These are phyloP conservation scores for Solanum paucissectum DNA, from an alignment of 257 asterid species.

Conservation along the genomic window DNA sequence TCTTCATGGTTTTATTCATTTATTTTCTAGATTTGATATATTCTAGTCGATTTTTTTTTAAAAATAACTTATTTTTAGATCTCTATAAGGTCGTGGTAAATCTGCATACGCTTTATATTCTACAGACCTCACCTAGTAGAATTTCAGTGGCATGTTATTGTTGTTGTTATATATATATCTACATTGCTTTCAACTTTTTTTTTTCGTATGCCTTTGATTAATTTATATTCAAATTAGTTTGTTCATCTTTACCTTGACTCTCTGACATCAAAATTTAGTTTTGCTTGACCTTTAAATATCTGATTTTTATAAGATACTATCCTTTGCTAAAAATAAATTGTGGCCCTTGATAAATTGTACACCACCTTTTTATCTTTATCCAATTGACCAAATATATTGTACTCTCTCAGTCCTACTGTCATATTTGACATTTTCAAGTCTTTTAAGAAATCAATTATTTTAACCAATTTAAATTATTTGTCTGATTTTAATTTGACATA, in stretches of 20 bases:
- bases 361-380: background rate
- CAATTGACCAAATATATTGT: background rate
- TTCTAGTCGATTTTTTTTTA: fast-evolving
- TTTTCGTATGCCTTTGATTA: too few species aligned
- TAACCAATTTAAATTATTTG: fast-evolving
- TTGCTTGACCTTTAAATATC: background rate
- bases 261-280: background rate
- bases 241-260: background rate
- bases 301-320: background rate
- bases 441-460: background rate
- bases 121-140: too few species aligned
- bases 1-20: fast-evolving
- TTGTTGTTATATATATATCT: too few species aligned
- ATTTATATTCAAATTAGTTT: background rate
- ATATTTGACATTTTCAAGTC: background rate
- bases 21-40: too few species aligned
- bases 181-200: background rate
- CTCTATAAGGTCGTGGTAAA: fast-evolving
- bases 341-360: background rate
- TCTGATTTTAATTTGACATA: too few species aligned
- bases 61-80: too few species aligned
- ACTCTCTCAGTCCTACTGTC: background rate
- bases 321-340: background rate
- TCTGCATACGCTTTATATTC: fast-evolving
- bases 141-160: too few species aligned